Evolutionary conservation across 2,329 filamentous ascomycete genomes (phyloP).

Genomic region (Ophiosphaerella narmari): DNA sequence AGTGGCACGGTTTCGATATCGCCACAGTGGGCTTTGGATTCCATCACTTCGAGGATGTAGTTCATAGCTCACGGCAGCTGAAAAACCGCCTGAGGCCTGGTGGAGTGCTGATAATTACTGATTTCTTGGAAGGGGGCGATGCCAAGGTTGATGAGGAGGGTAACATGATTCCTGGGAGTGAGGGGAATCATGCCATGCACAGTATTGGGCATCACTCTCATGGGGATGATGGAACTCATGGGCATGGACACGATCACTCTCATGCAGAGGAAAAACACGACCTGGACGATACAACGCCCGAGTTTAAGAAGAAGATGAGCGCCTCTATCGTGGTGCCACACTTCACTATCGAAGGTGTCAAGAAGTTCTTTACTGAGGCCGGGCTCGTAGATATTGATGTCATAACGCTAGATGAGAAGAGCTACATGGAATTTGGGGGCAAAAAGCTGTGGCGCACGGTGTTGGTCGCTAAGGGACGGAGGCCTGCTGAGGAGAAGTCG

Average conservation of each 20-base stretch:
- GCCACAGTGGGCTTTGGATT: slow-evolving; percentile 51
- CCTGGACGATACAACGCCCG: slow-evolving; percentile 4
- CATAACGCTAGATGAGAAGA: slow-evolving; percentile 56
- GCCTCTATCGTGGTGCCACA: slow-evolving; percentile 68
- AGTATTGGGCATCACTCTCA: slow-evolving; percentile 27
- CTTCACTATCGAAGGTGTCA: slow-evolving; percentile 65
- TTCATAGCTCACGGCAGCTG: slow-evolving; percentile 62
- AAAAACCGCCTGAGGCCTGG: slow-evolving; percentile 66
- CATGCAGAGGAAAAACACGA: slow-evolving; percentile 14
- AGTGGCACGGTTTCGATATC: slow-evolving; percentile 50
- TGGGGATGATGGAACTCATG: slow-evolving; percentile 16
- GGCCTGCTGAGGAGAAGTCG: slow-evolving; percentile 37
- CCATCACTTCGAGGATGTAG: slow-evolving; percentile 62
- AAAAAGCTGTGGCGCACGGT: slow-evolving; percentile 51
- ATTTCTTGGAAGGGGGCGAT: slow-evolving; percentile 64
- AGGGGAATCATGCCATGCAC: slow-evolving; percentile 31
- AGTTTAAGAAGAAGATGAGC: slow-evolving; percentile 38
- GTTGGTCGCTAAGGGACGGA: slow-evolving; percentile 58
- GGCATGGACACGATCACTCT: slow-evolving; percentile 9
- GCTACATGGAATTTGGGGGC: slow-evolving; percentile 51
- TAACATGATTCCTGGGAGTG: slow-evolving; percentile 22
- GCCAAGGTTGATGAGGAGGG: slow-evolving; percentile 33
- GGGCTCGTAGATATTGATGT: slow-evolving; percentile 64
- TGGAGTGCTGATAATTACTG: slow-evolving; percentile 69
- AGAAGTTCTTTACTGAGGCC: slow-evolving; percentile 65